A percentile compares a stretch with the other conserved stretches of the same genome.
These are phyloP conservation scores for Trebouxiophyceae sp. DNA, from an alignment of 163 green algal genomes.

Conservation along the genomic window DNA sequence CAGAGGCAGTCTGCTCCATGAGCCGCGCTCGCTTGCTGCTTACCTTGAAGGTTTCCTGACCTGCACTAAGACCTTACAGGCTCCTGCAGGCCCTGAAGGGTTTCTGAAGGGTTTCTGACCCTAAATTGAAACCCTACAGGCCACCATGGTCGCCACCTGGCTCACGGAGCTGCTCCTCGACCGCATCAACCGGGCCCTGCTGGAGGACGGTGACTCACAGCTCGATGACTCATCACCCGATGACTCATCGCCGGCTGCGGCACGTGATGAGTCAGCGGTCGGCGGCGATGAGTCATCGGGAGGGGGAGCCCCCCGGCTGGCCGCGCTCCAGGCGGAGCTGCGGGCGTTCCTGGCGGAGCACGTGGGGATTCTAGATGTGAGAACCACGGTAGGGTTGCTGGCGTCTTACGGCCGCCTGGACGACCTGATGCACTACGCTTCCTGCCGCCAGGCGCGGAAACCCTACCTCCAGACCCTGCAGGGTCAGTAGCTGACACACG, in stretches of 20 bases:
- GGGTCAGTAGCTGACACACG: too few relatives aligned
- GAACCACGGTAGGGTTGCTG: slow-evolving; percentile 71
- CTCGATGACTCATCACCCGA: too few relatives aligned
- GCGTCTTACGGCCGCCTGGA: slow-evolving; percentile 70
- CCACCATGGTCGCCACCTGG: slow-evolving; percentile 89
- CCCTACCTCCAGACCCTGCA: too few relatives aligned
- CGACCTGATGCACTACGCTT: slow-evolving; percentile 71
- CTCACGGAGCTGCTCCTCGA: slow-evolving; percentile 89
- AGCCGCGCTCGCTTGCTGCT: too few relatives aligned
- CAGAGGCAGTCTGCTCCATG: too few relatives aligned
- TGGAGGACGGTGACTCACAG: slow-evolving; percentile 37
- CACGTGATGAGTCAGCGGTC: neutral
- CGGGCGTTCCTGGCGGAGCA: slow-evolving; percentile 47
- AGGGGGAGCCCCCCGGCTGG: neutral
- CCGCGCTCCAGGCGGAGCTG: slow-evolving; percentile 14
- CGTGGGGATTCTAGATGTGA: slow-evolving; percentile 60
- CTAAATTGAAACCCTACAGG: slow-evolving; percentile 14
- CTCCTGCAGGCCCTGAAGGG: neutral
- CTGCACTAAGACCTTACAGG: neutral
- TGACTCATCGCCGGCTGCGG: slow-evolving; percentile 1
- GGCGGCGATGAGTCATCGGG: slow-evolving; percentile 10
- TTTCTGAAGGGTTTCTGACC: neutral
- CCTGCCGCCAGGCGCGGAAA: slow-evolving; percentile 29
- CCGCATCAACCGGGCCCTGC: slow-evolving; percentile 63
- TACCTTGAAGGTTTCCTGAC: neutral